Evolutionary conservation across 2,329 filamentous ascomycete species (phyloP), one percentile per base, ranked within the genome.

Genomic region (Aspergillus calidoustus): DNA sequence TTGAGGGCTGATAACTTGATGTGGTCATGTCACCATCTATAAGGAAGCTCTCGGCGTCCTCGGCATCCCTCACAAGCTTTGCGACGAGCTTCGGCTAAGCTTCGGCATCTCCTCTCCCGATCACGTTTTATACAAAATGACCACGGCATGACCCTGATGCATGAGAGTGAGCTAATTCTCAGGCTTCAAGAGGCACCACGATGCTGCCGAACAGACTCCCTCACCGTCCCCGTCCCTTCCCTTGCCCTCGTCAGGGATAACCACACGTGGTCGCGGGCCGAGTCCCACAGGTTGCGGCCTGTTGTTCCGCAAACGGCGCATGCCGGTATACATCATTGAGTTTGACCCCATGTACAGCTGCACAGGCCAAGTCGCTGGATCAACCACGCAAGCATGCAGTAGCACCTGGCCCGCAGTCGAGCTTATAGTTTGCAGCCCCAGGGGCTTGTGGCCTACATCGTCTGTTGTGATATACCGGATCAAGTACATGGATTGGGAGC

Each of bases 21-120:
- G 6, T 3, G 25, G 25, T 28, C 25, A 28, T 7, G 25, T 19
- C 19, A 19, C 19, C 19, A 7, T 28, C 25, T 28, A 28, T 7
- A 28, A 28, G 25, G 25, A 28, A 28, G 25, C 25, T n/a, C 50
- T 41, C 17, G 50, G 50, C n/a, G 30, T 2, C 15, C 23, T 54
- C 52, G 41, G 52, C 52, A 54, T 46, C 6, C 15, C 25, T 30
- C 41, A 54, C 41, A 54, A 46, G 41, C 41, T 54, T 54, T 34
- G 11, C 9, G 23, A 44, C 17, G 9, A 22, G 19, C 9, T 4
- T 46, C 38, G 38, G 34, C 19, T 54, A 25, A 54, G 22, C 15
- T 17, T 34, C 50, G 19, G 30, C 50, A 41, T 15, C 34, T 41
- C 15, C 11, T 41, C 34, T 28, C 43, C 17, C 43, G n/a, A 46